phyloP scores from a whole-genome alignment of 352 stramenopile species.

The Phytophthora kernoviae region DNA sequence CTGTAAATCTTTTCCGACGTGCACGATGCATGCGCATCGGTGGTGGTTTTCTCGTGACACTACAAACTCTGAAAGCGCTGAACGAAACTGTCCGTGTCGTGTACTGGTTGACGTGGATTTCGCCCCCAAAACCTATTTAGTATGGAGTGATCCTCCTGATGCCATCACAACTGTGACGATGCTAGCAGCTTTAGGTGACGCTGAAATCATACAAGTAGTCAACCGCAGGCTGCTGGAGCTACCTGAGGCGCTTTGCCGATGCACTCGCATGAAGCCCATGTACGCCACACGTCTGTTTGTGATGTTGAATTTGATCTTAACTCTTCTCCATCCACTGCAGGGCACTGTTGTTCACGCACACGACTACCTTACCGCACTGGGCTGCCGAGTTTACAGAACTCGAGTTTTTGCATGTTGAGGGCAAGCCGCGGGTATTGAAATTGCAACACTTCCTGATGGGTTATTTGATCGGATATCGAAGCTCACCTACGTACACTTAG shows the following conservation, averaged over 20 bases:
- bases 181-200: constrained; percentile 32
- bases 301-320: no score
- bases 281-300: no score
- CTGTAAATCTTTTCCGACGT: constrained; percentile 18
- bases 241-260: constrained; percentile 26
- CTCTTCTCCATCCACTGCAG: no score
- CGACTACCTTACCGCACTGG: constrained; percentile 30
- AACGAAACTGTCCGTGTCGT: constrained; percentile 37
- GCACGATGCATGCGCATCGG: constrained; percentile 25
- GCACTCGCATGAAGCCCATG: constrained; percentile 41
- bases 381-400: constrained; percentile 31
- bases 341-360: constrained; percentile 37
- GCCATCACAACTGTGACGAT: constrained; percentile 21
- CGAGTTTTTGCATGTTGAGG: constrained; percentile 47
- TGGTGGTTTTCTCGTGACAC: constrained; percentile 21
- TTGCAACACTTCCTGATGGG: constrained; percentile 24
- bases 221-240: constrained; percentile 32
- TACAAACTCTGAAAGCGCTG: neutral
- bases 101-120: constrained; percentile 32
- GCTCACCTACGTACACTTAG: constrained; percentile 43
- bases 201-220: constrained; percentile 39
- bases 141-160: constrained; percentile 26
- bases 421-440: constrained; percentile 19
- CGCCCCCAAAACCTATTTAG: constrained; percentile 17
- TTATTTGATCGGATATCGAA: constrained; percentile 36